Evolutionary conservation across 306 rosid species (phyloP).

Genomic region (Rubus idaeus): DNA sequence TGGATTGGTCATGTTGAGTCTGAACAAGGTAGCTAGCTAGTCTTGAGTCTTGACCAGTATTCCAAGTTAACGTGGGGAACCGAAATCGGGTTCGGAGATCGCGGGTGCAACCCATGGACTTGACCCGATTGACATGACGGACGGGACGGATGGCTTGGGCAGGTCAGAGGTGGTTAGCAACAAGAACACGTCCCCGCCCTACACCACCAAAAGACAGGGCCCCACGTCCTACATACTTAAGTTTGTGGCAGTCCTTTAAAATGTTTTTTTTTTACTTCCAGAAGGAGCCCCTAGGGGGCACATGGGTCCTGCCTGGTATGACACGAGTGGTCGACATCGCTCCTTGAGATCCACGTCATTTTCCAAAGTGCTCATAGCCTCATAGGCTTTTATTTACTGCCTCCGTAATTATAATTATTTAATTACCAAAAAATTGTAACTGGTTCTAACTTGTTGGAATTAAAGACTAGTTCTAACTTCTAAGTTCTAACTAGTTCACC

Average conservation of each 20-base stretch:
- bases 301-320: conserved; percentile 29
- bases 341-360: conserved; percentile 39
- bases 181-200: conserved; percentile 31
- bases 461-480: too few relatives aligned
- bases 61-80: neutral
- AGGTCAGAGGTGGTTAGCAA: conserved; percentile 10
- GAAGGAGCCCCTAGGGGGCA: conserved; percentile 28
- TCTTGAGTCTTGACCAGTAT: conserved; percentile 1
- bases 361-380: neutral
- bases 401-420: neutral
- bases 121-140: neutral
- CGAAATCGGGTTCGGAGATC: neutral
- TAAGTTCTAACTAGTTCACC: too few relatives aligned
- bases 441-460: too few relatives aligned
- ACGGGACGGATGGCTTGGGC: neutral
- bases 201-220: conserved; percentile 5
- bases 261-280: neutral
- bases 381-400: neutral
- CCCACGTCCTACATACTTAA: neutral
- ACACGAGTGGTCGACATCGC: conserved; percentile 46
- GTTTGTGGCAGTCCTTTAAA: neutral
- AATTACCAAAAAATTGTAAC: too few relatives aligned
- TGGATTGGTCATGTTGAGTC: neutral
- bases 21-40: neutral
- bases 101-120: neutral